phyloP scores from a whole-genome alignment of 441 rosid genomes.

The Daphne laureola region DNA sequence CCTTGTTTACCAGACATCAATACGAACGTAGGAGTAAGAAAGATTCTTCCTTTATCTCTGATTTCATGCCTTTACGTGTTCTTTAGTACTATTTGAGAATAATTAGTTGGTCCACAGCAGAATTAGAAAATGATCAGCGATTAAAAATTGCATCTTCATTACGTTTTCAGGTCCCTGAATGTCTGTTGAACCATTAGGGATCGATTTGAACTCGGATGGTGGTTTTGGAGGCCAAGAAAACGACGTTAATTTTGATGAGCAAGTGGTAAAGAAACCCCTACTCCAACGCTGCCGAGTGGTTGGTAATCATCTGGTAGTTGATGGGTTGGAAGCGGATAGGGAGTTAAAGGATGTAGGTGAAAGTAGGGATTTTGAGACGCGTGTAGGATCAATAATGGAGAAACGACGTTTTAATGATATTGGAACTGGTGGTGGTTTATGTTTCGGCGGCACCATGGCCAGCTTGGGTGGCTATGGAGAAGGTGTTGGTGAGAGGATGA shows the following conservation, averaged over 20 bases:
- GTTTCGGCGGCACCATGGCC: conserved; percentile 16
- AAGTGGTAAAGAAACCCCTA: conserved; percentile 28
- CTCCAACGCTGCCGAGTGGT: conserved; percentile 12
- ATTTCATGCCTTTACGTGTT: too few relatives aligned
- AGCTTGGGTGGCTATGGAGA: conserved; percentile 8
- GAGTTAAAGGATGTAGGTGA: conserved; percentile 20
- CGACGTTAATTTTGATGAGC: conserved; percentile 15
- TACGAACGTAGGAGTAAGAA: not conserved
- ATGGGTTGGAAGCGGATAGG: conserved; percentile 8
- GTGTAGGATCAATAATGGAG: conserved; percentile 14
- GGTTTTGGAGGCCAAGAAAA: conserved; percentile 21
- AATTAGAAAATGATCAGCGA: not conserved
- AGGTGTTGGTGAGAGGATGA: conserved; percentile 16
- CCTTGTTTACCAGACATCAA: not conserved
- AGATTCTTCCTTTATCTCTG: not conserved
- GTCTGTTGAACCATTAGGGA: conserved; percentile 28
- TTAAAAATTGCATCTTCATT: not conserved
- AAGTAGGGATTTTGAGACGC: conserved; percentile 23
- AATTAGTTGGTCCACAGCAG: too few relatives aligned
- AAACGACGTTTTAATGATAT: conserved; percentile 10
- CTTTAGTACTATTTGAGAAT: too few relatives aligned
- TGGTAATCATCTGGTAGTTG: conserved; percentile 12
- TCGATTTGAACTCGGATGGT: conserved; percentile 34
- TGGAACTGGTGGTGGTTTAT: not conserved
- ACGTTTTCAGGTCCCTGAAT: conserved; percentile 24